A percentile compares a stretch with the other conserved stretches of the same genome.
phyloP scores from a whole-genome alignment of 2,329 filamentous ascomycete species.

The Myriosclerotinia scirpicola region DNA sequence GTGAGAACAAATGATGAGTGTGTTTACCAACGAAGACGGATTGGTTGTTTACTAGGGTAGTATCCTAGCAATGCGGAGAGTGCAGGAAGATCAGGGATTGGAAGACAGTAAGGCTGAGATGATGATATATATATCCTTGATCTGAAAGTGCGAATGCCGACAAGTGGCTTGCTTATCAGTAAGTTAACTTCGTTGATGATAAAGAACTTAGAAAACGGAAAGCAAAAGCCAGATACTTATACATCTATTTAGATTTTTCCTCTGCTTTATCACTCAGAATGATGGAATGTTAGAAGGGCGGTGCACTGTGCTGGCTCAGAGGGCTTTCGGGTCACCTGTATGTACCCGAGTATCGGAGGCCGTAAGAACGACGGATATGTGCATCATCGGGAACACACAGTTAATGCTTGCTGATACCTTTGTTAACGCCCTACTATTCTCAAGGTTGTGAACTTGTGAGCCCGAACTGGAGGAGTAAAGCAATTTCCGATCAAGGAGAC shows the following conservation, averaged over 20 bases:
- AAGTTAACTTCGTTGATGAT: conserved; percentile 9
- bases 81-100: not conserved
- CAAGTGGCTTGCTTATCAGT: conserved; percentile 7
- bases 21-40: conserved; percentile 30
- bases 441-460: not conserved
- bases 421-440: conserved; percentile 9
- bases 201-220: not conserved
- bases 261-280: not conserved
- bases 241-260: not conserved
- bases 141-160: not conserved
- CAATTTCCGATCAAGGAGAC: conserved; percentile 4
- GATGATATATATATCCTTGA: not conserved
- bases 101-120: conserved; percentile 6
- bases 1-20: conserved; percentile 26
- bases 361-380: not conserved
- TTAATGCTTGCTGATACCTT: not conserved
- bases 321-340: conserved; percentile 11
- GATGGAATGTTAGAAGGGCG: not conserved
- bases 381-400: conserved; percentile 4
- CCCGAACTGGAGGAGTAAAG: not conserved
- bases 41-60: conserved; percentile 23
- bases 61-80: not conserved
- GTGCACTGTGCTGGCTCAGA: conserved; percentile 11
- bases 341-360: conserved; percentile 3
- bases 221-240: conserved; percentile 9